Evolutionary conservation across 441 rosid species (phyloP).

Genomic region (Pelargonium australe): DNA sequence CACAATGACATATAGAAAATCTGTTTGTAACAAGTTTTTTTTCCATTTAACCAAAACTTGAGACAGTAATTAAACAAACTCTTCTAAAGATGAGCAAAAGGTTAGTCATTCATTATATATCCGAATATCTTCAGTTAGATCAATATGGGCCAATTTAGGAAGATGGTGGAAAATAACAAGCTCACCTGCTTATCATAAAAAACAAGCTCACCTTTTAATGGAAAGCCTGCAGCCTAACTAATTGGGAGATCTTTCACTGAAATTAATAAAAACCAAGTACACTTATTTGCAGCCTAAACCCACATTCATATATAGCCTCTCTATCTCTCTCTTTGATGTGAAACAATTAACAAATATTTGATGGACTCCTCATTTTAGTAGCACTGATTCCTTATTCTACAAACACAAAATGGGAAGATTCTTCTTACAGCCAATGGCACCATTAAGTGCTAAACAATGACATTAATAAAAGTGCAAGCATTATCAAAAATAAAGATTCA

Average conservation of each 20-base stretch:
- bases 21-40: too few relatives aligned
- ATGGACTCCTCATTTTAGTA: conserved; percentile 20
- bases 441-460: conserved; percentile 4
- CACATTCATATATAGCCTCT: conserved; percentile 18
- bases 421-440: conserved; percentile 16
- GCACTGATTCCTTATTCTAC: conserved; percentile 46
- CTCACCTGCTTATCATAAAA: not conserved
- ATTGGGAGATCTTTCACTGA: conserved; percentile 10
- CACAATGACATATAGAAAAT: too few relatives aligned
- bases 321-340: conserved; percentile 14
- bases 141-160: not conserved
- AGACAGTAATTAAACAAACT: too few relatives aligned
- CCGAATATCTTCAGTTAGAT: conserved; percentile 6
- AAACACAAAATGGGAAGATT: conserved; percentile 21
- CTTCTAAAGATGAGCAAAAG: conserved; percentile 10
- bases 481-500: conserved; percentile 31
- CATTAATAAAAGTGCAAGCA: conserved; percentile 21
- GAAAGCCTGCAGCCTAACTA: conserved; percentile 13
- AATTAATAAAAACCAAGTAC: conserved; percentile 10
- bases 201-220: not conserved
- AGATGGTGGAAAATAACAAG: not conserved
- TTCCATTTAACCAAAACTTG: too few relatives aligned
- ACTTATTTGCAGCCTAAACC: conserved; percentile 26
- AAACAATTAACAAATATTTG: conserved; percentile 13
- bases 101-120: conserved; percentile 1